Conservation (phyloP, 768 basidiomycete species). For the Cystobasidium ongulense region DNA sequence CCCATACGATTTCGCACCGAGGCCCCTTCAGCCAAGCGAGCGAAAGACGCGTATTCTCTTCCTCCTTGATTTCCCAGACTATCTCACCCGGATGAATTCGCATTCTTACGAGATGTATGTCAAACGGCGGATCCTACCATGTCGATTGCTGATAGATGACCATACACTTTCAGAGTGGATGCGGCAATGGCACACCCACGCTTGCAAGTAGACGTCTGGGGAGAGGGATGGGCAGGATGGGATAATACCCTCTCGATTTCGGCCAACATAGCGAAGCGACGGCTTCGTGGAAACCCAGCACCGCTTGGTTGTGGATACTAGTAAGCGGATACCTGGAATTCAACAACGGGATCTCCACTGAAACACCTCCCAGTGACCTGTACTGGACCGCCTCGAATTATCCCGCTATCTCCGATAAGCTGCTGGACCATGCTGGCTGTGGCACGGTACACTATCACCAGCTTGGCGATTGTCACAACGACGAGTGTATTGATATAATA, state of each 20-base stretch:
- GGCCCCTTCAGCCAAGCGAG: background rate
- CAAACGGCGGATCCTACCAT: background rate
- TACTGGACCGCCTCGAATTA: slow-evolving; percentile 29
- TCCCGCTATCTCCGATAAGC: background rate
- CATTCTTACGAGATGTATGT: slow-evolving; percentile 25
- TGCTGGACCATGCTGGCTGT: slow-evolving; percentile 11
- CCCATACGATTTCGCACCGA: slow-evolving; percentile 13
- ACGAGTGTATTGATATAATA: slow-evolving; percentile 7
- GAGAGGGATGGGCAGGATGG: slow-evolving; percentile 21
- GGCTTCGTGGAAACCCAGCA: background rate
- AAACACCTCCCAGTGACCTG: background rate
- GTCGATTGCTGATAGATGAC: background rate
- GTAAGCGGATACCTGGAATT: background rate
- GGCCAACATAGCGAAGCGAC: background rate
- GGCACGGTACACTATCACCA: slow-evolving; percentile 8
- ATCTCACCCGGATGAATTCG: slow-evolving; percentile 20
- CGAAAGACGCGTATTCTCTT: slow-evolving; percentile 18
- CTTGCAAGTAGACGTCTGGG: slow-evolving; percentile 9
- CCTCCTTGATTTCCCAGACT: slow-evolving; percentile 15
- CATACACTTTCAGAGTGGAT: slow-evolving; percentile 1
- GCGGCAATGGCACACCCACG: slow-evolving; percentile 2
- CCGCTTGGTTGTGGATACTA: slow-evolving; percentile 24
- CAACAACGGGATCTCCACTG: background rate
- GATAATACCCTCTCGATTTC: background rate
- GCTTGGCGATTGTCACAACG: slow-evolving; percentile 27